These are phyloP conservation scores for Globisporangium spinosum DNA, from an alignment of 352 stramenopile species.

Conservation along the genomic window DNA sequence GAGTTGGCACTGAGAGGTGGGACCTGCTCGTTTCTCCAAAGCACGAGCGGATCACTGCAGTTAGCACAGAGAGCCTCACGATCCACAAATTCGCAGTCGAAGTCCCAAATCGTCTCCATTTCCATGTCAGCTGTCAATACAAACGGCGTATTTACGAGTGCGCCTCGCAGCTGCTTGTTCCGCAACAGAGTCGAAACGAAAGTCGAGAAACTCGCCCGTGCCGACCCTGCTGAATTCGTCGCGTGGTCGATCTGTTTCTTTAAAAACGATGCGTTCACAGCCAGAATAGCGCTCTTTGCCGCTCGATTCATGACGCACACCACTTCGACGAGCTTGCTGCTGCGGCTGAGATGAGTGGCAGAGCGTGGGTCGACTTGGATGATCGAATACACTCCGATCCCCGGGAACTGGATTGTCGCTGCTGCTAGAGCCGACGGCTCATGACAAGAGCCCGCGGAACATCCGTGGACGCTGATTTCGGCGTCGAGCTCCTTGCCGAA, in stretches of 20 bases:
- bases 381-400: neutral
- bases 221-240: neutral
- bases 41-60: constrained; percentile 5
- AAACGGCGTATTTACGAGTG: constrained; percentile 10
- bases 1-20: neutral
- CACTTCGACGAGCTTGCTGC: neutral
- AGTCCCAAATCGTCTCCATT: neutral
- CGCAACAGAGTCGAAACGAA: constrained; percentile 9
- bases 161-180: constrained; percentile 1
- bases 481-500: neutral
- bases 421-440: neutral
- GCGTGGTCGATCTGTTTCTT: neutral
- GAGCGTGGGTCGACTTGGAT: neutral
- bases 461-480: neutral
- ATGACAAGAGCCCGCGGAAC: neutral
- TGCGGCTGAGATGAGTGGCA: neutral
- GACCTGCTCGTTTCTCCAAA: constrained; percentile 9
- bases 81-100: constrained; percentile 11
- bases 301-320: neutral
- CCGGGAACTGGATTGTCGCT: no score
- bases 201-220: neutral
- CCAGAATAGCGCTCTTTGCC: neutral
- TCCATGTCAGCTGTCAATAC: constrained; percentile 12
- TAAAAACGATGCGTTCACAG: neutral
- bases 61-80: neutral